Percentiles rank a stretch among this genome's conserved stretches.
These are phyloP conservation scores for Tetradesmus obliquus DNA, from an alignment of 139 green algal species.

Conservation along the genomic window DNA sequence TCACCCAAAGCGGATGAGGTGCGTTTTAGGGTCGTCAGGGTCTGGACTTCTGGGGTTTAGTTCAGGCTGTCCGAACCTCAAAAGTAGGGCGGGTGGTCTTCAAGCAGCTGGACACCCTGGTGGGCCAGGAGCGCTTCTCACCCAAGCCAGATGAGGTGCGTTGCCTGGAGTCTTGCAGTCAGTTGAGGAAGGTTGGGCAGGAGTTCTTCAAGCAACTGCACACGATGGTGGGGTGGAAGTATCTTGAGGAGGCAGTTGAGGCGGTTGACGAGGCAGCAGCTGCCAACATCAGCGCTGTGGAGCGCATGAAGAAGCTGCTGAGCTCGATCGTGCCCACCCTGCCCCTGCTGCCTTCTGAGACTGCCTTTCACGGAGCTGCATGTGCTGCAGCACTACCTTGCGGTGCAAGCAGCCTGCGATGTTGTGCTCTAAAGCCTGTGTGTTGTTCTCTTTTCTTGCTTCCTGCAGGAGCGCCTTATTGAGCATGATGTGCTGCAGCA, in stretches of 20 bases:
- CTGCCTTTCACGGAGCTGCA: too few relatives aligned
- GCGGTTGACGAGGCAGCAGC: slow-evolving; percentile 76
- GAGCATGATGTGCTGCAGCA: too few relatives aligned
- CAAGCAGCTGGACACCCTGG: slow-evolving; percentile 61
- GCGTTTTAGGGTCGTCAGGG: not conserved
- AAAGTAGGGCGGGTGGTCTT: slow-evolving; percentile 68
- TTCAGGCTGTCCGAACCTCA: slow-evolving; percentile 61
- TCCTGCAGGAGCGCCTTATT: too few relatives aligned
- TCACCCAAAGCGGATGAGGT: slow-evolving; percentile 22
- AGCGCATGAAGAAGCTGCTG: slow-evolving; percentile 83
- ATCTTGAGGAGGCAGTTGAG: slow-evolving; percentile 73
- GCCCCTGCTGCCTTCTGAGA: too few relatives aligned
- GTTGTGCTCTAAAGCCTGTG: too few relatives aligned
- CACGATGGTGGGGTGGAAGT: slow-evolving; percentile 65
- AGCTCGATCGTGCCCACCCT: slow-evolving; percentile 16
- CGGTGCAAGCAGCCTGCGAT: too few relatives aligned
- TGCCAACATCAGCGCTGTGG: slow-evolving; percentile 56
- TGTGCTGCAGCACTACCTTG: too few relatives aligned
- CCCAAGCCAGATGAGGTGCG: slow-evolving; percentile 6
- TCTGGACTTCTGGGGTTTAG: too few relatives aligned
- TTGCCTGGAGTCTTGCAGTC: not conserved
- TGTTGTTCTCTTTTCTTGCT: too few relatives aligned
- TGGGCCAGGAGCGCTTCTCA: slow-evolving; percentile 57
- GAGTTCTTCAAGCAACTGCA: slow-evolving; percentile 77
- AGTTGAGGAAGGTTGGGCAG: not conserved